Base-by-base conservation (phyloP, 2,329 filamentous ascomycete species). In the Tolypocladium pustulatum region DNA sequence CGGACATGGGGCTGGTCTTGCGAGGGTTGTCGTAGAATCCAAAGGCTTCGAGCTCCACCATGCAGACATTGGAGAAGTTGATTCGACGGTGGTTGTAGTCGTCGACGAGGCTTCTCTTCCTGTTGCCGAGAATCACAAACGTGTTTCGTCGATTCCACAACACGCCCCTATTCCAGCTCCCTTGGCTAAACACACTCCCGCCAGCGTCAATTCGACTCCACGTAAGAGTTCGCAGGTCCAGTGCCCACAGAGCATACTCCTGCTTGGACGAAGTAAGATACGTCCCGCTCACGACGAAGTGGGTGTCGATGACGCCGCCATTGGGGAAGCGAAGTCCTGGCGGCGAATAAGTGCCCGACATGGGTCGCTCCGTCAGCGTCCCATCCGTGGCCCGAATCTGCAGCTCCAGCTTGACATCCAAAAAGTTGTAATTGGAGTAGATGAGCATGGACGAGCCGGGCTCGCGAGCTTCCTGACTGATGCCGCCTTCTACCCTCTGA, bases 341-440 rank as follows among this genome's bases (percentile, higher is more conserved):
- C 0, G 94, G 94, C 10, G 91, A 95, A 61, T 91, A 90, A 7
- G 84, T 82, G 22, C 90, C 89, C 22, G 87, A 86, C 93, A 99
- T 97, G 32, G 89, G 84, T 73, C 90, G 92, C 71, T 99, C 94
- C 1, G 85, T 83, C 57, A 99, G 76, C 0, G 85, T 86, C 36
- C 94, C 93, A 70, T 97, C 92, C 1, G 90, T 84, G 10, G 89
- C 80, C 57, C 94, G 85, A 54, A 99, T 85, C 72, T 97, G 94
- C 41, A 99, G 78, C 72, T 99, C 94, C 30, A 99, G 78, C 71
- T 96, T 97, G 64, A 99, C 94, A 66, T 99, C 93, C 58, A 99
- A 73, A 68, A 99, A 99, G 73, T 99, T 97, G 74, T 99, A 99
- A 71, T 99, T 99, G 30, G 93, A 97, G 72, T 99, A 99, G 53